Evolutionary conservation across 768 basidiomycete species (phyloP), one percentile per base, ranked within the genome.

Genomic region (Lenzites betulinus): DNA sequence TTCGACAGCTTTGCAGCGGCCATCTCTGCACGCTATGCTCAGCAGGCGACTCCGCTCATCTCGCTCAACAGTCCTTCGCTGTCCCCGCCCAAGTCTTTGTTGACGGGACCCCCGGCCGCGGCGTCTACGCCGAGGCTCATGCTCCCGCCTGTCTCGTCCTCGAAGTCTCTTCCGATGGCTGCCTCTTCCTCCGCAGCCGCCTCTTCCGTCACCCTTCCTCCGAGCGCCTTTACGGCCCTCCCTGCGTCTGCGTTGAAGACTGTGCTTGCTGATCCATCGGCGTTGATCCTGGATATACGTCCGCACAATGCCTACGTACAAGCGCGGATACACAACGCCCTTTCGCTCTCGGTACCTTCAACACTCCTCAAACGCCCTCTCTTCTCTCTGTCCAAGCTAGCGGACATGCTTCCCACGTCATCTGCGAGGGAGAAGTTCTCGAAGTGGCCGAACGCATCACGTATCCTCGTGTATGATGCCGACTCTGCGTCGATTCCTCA

Each of bases 321-420:
- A 9, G 85, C 86, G 23, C 88, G 93, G 51, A 66, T 97, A 30
- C 81, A 81, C 41, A 67, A 74, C 49, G 88, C 94, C 8, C 77
- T 97, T 54, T 93, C 93, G 49, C 83, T 98, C 63, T 92, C 91
- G 48, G 91, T 97, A 6, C 95, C 96, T 1, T 94, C 95, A 2
- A 98, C 95, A 0, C 87, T 98, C 22, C 87, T 98, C 70, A 94
- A 93, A 64, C 87, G 95, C 0, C 94, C 94, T 1, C 80, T 88
- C 3, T 96, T 94, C 77, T 88, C 91, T 26, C 81, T 96, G 9
- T 79, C 85, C 42, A 87, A 87, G 42, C 81, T 98, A 26, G 77
- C 83, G 7, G 84, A 85, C 26, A 95, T 95, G 89, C 82, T 98
- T n/a, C 83, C 89, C 9, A 84, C 83, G 7, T 61, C 73, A 41